These are phyloP conservation scores for Orobanche coerulescens DNA, from an alignment of 257 asterid genomes.

Conservation along the genomic window DNA sequence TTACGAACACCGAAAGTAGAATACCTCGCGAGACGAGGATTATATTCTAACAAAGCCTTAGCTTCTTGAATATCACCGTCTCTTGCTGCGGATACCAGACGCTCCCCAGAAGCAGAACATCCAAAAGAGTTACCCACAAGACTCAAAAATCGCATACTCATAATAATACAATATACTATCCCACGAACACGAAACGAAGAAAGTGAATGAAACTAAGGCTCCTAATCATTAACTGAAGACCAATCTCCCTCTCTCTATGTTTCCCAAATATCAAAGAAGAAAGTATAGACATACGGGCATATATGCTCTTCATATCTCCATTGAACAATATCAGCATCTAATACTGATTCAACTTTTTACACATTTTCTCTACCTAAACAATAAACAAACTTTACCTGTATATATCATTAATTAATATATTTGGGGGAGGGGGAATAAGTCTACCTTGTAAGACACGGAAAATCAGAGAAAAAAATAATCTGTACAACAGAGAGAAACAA, in stretches of 20 bases:
- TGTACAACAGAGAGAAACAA: conserved; percentile 11
- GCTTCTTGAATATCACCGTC: conserved; percentile 96
- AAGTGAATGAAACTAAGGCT: not conserved
- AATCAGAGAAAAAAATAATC: not conserved
- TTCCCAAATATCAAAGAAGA: conserved; percentile 4
- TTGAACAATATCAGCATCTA: conserved; percentile 10
- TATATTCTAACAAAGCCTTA: conserved; percentile 78
- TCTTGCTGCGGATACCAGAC: conserved; percentile 86
- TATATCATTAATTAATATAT: conserved; percentile 13
- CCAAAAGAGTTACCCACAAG: conserved; percentile 93
- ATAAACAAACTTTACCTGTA: conserved; percentile 11
- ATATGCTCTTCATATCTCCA: too few relatives aligned
- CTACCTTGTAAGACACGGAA: conserved; percentile 33
- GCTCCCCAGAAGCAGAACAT: conserved; percentile 88
- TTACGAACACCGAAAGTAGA: conserved; percentile 87
- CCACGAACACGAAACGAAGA: conserved; percentile 15
- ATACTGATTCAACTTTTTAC: conserved; percentile 1
- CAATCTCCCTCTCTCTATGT: not conserved
- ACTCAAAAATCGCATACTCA: conserved; percentile 58
- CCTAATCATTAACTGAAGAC: conserved; percentile 19
- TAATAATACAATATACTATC: conserved; percentile 13
- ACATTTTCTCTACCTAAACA: conserved; percentile 26
- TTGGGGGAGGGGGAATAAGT: not conserved
- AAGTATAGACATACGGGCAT: not conserved
- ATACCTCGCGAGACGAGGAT: conserved; percentile 82